Conservation (phyloP, 1,139 yeast genomes). For the Eremothecium coryli region DNA sequence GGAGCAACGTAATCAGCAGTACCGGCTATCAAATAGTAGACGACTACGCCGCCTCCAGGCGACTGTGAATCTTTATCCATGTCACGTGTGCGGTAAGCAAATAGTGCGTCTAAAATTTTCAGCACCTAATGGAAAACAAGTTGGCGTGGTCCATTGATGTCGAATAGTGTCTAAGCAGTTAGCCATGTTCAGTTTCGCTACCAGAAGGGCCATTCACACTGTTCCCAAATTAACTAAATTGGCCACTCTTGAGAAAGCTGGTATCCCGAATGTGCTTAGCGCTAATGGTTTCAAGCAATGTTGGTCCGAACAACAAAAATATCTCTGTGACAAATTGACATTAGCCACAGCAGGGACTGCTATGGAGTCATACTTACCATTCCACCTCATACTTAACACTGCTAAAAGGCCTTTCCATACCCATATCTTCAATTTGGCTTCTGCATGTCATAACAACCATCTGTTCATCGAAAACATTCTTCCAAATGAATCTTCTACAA, state of each 20-base stretch:
- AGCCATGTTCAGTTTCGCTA: conserved; percentile 2
- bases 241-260: conserved; percentile 36
- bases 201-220: conserved; percentile 40
- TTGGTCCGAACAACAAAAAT: conserved; percentile 76
- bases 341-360: conserved; percentile 70
- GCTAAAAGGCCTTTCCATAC: conserved; percentile 64
- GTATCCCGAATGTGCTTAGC: conserved; percentile 66
- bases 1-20: too few species aligned
- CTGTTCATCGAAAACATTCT: conserved; percentile 65
- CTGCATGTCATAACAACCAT: conserved; percentile 90
- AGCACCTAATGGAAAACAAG: too few species aligned
- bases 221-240: conserved; percentile 51
- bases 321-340: conserved; percentile 59
- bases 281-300: conserved; percentile 59
- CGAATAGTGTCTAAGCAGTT: too few species aligned
- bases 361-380: conserved; percentile 68
- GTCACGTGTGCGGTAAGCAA: too few species aligned
- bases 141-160: too few species aligned
- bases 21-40: too few species aligned
- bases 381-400: conserved; percentile 64
- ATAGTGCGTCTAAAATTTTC: too few species aligned
- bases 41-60: too few species aligned
- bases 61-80: too few species aligned
- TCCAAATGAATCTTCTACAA: conserved; percentile 31
- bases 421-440: conserved; percentile 73